These are phyloP conservation scores for Xylariaceae sp. DNA, from an alignment of 2,329 filamentous ascomycete genomes.

Conservation along the genomic window DNA sequence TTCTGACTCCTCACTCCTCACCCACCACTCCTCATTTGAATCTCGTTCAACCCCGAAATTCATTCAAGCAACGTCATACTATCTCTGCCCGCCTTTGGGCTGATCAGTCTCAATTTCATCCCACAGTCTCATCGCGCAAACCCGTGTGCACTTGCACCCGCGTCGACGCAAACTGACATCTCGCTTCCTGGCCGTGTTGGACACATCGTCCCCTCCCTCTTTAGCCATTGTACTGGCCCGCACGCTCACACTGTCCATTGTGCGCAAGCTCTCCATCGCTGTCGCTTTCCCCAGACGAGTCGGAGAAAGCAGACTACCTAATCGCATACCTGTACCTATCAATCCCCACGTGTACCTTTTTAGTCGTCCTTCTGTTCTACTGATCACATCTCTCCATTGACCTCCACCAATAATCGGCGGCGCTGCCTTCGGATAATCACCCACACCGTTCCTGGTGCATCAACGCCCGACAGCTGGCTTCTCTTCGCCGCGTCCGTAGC, in stretches of 20 bases:
- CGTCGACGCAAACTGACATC: too few relatives aligned
- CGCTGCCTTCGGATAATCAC: neutral
- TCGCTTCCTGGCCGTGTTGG: too few relatives aligned
- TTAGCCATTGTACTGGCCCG: too few relatives aligned
- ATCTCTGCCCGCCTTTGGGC: neutral
- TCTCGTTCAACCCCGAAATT: slow-evolving; percentile 1
- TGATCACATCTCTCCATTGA: neutral
- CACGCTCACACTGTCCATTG: too few relatives aligned
- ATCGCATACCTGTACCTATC: neutral
- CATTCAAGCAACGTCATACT: too few relatives aligned
- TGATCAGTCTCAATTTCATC: slow-evolving; percentile 8
- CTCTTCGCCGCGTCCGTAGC: neutral
- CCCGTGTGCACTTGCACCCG: neutral
- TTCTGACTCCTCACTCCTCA: slow-evolving; percentile 26
- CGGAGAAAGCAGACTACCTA: neutral
- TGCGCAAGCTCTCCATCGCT: too few relatives aligned
- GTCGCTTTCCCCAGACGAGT: neutral
- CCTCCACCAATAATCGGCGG: neutral
- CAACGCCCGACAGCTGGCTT: neutral
- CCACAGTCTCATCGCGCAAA: neutral
- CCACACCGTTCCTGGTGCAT: neutral
- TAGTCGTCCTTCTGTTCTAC: neutral
- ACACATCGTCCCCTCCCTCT: too few relatives aligned
- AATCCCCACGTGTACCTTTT: neutral
- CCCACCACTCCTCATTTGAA: slow-evolving; percentile 10